These are phyloP conservation scores for Xylaria polymorpha DNA, from an alignment of 2,329 filamentous ascomycete genomes.

Conservation along the genomic window DNA sequence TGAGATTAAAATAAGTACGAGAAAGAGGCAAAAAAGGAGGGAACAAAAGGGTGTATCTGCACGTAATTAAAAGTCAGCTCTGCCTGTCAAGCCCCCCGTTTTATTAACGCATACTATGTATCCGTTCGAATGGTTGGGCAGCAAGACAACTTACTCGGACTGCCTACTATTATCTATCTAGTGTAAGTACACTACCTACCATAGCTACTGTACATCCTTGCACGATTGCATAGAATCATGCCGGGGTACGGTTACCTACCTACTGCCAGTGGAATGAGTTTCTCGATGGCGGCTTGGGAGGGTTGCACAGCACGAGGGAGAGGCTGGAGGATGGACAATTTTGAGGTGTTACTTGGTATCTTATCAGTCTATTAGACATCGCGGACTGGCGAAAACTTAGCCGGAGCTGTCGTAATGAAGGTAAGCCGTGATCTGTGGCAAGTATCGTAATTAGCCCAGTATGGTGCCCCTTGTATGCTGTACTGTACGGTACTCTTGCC, in stretches of 20 bases:
- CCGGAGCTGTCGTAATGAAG: background rate
- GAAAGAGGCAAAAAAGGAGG: background rate
- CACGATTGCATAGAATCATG: background rate
- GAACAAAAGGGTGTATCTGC: constrained; percentile 1
- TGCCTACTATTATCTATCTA: constrained; percentile 4
- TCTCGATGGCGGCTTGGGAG: background rate
- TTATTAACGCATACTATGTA: background rate
- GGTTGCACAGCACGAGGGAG: background rate
- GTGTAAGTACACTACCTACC: background rate
- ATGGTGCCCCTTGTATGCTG: background rate
- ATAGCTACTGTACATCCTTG: background rate
- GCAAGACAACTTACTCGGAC: constrained; percentile 17
- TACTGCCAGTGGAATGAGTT: background rate
- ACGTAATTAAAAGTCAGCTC: constrained; percentile 8
- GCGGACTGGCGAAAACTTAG: constrained; percentile 10
- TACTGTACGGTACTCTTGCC: background rate
- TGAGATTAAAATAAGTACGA: background rate
- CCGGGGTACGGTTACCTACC: background rate
- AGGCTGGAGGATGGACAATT: background rate
- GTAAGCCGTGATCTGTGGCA: background rate
- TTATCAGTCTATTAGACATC: constrained; percentile 9
- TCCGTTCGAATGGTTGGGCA: constrained; percentile 19
- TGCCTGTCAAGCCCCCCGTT: constrained; percentile 12
- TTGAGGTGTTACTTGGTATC: constrained; percentile 5
- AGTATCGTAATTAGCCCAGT: constrained; percentile 8